These are phyloP conservation scores for Sporothrix pseudoabietina DNA, from an alignment of 2,329 filamentous ascomycete species.

Conservation along the genomic window DNA sequence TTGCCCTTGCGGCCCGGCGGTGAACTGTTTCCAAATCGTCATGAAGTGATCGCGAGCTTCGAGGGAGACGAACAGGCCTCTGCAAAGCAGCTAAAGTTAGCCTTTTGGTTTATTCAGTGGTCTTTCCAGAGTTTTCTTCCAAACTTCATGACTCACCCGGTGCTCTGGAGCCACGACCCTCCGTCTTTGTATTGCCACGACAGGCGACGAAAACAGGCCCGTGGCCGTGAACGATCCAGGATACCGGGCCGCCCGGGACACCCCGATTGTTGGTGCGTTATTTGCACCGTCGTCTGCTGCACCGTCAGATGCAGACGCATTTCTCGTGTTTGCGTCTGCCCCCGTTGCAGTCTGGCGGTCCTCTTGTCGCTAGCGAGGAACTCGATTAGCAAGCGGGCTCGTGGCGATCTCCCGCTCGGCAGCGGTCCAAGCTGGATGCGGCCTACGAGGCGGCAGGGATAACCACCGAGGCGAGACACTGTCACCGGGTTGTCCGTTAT, in stretches of 20 bases:
- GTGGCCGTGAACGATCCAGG: background rate
- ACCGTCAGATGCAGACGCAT: background rate
- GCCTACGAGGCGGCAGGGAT: slow-evolving; percentile 31
- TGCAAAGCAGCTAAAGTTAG: background rate
- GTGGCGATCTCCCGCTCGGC: slow-evolving; percentile 21
- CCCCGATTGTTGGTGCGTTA: background rate
- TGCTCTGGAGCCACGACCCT: background rate
- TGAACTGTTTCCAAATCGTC: background rate
- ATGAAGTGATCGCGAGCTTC: slow-evolving; percentile 16
- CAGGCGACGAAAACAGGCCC: background rate
- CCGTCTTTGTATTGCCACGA: slow-evolving; percentile 1
- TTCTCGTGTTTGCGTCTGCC: background rate
- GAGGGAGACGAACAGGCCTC: background rate
- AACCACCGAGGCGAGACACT: slow-evolving; percentile 23
- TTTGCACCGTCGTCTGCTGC: background rate
- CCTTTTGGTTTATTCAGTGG: background rate
- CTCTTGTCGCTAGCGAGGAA: slow-evolving; percentile 28
- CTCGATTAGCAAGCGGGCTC: slow-evolving; percentile 24
- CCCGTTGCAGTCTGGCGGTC: background rate
- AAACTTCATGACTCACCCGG: background rate
- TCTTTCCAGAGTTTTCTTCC: background rate
- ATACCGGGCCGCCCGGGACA: background rate
- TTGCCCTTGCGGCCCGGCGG: background rate
- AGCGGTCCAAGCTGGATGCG: slow-evolving; percentile 27
- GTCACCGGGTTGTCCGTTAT: slow-evolving; percentile 10